Conservation (phyloP, 1,284 basidiomycete genomes). For the Fomitopsis schrenkii region DNA sequence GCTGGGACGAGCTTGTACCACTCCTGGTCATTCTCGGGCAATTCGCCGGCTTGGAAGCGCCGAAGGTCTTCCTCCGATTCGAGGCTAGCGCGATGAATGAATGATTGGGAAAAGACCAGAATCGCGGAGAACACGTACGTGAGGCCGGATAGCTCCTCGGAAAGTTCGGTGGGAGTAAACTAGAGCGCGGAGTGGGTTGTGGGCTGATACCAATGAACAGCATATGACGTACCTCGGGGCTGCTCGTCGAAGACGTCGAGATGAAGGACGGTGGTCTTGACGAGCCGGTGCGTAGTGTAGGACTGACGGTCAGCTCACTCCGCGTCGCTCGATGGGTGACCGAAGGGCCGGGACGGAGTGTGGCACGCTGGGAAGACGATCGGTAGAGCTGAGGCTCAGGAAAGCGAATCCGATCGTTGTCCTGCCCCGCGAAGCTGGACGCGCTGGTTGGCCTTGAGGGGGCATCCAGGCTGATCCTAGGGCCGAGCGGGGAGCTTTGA, state of each 20-base stretch:
- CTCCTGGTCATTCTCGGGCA: conserved; percentile 61
- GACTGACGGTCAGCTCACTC: conserved; percentile 33
- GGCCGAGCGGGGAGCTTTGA: conserved; percentile 12
- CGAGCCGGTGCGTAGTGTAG: conserved; percentile 14
- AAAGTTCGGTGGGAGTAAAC: conserved; percentile 28
- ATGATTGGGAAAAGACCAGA: conserved; percentile 16
- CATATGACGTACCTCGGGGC: conserved; percentile 24
- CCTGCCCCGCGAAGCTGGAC: conserved; percentile 34
- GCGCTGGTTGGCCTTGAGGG: conserved; percentile 31
- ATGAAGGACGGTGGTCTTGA: conserved; percentile 27
- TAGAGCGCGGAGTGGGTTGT: conserved; percentile 11
- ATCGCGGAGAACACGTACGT: conserved; percentile 40
- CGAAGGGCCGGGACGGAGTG: conserved; percentile 22
- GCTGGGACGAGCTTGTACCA: conserved; percentile 75
- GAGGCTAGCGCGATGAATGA: conserved; percentile 32
- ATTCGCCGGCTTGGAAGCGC: conserved; percentile 59
- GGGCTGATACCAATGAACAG: conserved; percentile 1
- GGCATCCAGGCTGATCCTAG: conserved; percentile 27
- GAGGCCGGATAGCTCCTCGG: conserved; percentile 47
- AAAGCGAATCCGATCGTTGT: conserved; percentile 32
- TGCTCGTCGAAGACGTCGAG: conserved; percentile 17
- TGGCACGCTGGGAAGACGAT: conserved; percentile 39
- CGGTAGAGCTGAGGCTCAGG: conserved; percentile 52
- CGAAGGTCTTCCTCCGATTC: conserved; percentile 60
- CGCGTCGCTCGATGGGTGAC: conserved; percentile 35